Conservation (phyloP, 2,329 filamentous ascomycete species). For the Chaetomium globosum region DNA sequence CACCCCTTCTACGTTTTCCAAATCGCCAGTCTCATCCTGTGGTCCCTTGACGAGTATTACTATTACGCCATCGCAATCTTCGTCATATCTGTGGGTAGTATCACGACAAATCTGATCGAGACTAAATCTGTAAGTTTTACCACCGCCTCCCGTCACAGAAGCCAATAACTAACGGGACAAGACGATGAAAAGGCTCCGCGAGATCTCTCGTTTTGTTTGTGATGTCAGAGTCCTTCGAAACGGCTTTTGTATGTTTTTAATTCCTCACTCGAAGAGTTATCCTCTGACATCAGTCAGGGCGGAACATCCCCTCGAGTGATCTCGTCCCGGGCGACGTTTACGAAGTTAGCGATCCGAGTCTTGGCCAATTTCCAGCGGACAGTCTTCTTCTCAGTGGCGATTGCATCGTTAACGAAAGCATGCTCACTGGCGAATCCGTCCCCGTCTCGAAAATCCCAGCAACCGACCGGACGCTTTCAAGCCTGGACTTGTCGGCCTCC, state of each 20-base stretch:
- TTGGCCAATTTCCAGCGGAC: constrained; percentile 88
- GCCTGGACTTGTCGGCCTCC: constrained; percentile 76
- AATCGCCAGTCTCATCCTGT: constrained; percentile 87
- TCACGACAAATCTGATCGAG: constrained; percentile 84
- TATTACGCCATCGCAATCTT: constrained; percentile 98
- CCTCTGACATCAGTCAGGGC: constrained; percentile 53
- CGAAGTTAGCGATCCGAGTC: constrained; percentile 89
- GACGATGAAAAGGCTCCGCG: constrained; percentile 86
- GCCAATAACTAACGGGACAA: constrained; percentile 40
- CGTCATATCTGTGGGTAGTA: constrained; percentile 89
- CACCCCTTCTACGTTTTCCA: constrained; percentile 99
- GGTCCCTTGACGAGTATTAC: constrained; percentile 96
- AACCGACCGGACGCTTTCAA: constrained; percentile 74
- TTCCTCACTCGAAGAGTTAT: neutral
- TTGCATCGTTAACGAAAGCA: constrained; percentile 98
- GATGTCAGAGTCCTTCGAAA: constrained; percentile 91
- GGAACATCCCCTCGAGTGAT: constrained; percentile 80
- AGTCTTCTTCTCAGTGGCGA: constrained; percentile 89
- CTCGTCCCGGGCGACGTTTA: constrained; percentile 95
- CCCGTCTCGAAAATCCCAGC: constrained; percentile 91
- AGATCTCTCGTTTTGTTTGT: constrained; percentile 93
- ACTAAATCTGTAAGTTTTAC: constrained; percentile 69
- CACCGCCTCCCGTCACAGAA: neutral
- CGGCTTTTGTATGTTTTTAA: constrained; percentile 75
- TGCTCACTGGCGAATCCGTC: constrained; percentile 96